Percentiles rank a stretch among this genome's conserved stretches.
Evolutionary conservation across 208 protist genomes (phyloP).

Genomic region (Crithidia bombi): DNA sequence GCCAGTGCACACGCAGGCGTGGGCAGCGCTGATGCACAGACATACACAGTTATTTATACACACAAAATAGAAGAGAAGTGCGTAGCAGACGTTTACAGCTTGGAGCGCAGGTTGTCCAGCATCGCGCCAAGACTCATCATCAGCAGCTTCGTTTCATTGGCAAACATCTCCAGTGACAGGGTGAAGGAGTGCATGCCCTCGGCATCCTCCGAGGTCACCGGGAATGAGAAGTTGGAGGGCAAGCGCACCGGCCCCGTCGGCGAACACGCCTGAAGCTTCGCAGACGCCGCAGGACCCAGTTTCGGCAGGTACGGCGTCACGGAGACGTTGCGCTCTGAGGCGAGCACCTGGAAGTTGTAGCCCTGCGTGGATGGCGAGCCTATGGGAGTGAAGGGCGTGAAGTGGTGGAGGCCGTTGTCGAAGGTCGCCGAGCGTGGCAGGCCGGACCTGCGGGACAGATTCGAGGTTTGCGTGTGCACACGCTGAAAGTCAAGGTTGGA

Average conservation of each 20-base stretch:
- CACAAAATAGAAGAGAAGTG: too few species aligned
- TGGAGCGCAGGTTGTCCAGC: slow-evolving; percentile 66
- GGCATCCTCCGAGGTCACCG: slow-evolving; percentile 77
- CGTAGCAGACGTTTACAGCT: slow-evolving; percentile 18
- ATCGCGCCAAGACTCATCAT: slow-evolving; percentile 76
- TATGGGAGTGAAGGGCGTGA: background rate
- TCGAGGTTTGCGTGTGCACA: background rate
- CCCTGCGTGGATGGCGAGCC: slow-evolving; percentile 28
- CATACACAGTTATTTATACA: too few species aligned
- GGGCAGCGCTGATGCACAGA: too few species aligned
- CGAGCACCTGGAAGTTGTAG: slow-evolving; percentile 42
- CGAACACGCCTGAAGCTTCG: slow-evolving; percentile 5
- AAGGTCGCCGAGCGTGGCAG: slow-evolving; percentile 25
- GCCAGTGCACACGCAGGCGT: too few species aligned
- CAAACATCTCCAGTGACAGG: slow-evolving; percentile 82
- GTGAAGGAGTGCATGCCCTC: slow-evolving; percentile 84
- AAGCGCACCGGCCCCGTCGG: slow-evolving; percentile 44
- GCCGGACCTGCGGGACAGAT: background rate
- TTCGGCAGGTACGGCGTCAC: slow-evolving; percentile 43
- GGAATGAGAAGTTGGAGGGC: slow-evolving; percentile 66
- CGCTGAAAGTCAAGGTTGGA: slow-evolving; percentile 8
- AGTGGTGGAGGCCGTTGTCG: slow-evolving; percentile 19
- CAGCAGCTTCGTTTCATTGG: slow-evolving; percentile 78
- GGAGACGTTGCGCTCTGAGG: slow-evolving; percentile 49
- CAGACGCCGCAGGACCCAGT: background rate